phyloP scores from a whole-genome alignment of 192 early-diverging fungal genomes.

The Rhizoclosmatium globosum region DNA sequence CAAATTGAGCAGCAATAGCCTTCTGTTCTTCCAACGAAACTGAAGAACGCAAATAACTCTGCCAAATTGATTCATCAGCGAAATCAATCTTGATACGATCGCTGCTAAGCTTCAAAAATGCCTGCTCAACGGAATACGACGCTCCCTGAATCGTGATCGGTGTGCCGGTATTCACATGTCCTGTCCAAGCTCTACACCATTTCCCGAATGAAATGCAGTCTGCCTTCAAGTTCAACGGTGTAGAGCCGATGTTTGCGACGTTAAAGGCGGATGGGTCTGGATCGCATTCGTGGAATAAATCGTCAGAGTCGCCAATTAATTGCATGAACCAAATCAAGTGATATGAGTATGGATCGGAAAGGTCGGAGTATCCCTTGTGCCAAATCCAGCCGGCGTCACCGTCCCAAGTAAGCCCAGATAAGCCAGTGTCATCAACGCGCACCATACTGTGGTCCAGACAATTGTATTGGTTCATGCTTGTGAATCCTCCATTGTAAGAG shows the following conservation, averaged over 20 bases:
- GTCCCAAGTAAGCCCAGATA: too few relatives aligned
- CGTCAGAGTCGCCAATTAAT: constrained; percentile 7
- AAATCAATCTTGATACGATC: constrained; percentile 4
- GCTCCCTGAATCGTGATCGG: background rate
- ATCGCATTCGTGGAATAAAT: constrained; percentile 22
- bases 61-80: background rate
- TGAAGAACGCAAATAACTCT: background rate
- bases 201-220: constrained; percentile 18
- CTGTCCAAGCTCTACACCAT: constrained; percentile 17
- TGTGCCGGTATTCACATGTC: background rate
- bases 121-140: constrained; percentile 12
- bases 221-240: constrained; percentile 2
- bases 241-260: background rate
- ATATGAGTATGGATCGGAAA: background rate
- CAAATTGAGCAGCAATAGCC: background rate
- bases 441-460: too few relatives aligned
- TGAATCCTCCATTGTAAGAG: too few relatives aligned
- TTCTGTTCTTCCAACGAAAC: background rate
- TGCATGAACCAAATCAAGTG: background rate
- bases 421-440: too few relatives aligned
- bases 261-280: background rate
- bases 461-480: too few relatives aligned
- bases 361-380: background rate
- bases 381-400: constrained; percentile 2
- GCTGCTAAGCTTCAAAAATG: constrained; percentile 6